Conservation (phyloP, 441 rosid species). For the Arabidopsis lyrata region DNA sequence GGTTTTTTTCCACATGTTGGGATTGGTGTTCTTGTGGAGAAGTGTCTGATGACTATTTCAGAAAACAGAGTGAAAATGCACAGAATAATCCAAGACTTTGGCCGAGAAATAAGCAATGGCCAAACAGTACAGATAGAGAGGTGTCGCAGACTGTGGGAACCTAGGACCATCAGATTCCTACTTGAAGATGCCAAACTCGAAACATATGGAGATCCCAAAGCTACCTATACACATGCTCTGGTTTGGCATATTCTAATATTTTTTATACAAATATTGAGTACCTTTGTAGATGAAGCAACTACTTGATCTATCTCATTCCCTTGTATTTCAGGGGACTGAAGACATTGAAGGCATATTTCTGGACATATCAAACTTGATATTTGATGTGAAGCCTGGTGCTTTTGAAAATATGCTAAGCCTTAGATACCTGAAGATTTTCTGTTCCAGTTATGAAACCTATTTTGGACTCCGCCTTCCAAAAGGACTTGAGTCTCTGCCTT, state of each 20-base stretch:
- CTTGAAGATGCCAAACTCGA: too few species aligned
- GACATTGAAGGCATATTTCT: slow-evolving; percentile 24
- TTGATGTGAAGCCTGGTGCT: slow-evolving; percentile 13
- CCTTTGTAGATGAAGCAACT: background rate
- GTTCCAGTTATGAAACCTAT: background rate
- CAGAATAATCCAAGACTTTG: slow-evolving; percentile 19
- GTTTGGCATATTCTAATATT: background rate
- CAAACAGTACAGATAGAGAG: background rate
- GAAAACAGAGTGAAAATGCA: slow-evolving; percentile 22
- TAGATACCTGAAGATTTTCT: slow-evolving; percentile 29
- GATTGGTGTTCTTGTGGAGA: slow-evolving; percentile 32
- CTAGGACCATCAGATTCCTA: slow-evolving; percentile 4
- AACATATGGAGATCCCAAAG: too few species aligned
- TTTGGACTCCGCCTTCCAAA: slow-evolving; percentile 4
- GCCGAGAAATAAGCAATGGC: background rate
- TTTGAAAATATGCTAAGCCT: slow-evolving; percentile 33
- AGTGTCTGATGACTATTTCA: slow-evolving; percentile 8
- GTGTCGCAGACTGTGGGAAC: slow-evolving; percentile 19
- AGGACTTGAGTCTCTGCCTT: slow-evolving; percentile 18
- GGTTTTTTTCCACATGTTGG: slow-evolving; percentile 32
- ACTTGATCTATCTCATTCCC: background rate
- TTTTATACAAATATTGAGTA: background rate
- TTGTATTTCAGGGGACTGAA: slow-evolving; percentile 31
- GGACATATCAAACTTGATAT: too few species aligned
- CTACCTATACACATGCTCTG: background rate